Evolutionary conservation across 169 alveolate genomes (phyloP), one percentile per base, ranked within the genome.

Genomic region (Plasmodium gonderi): DNA sequence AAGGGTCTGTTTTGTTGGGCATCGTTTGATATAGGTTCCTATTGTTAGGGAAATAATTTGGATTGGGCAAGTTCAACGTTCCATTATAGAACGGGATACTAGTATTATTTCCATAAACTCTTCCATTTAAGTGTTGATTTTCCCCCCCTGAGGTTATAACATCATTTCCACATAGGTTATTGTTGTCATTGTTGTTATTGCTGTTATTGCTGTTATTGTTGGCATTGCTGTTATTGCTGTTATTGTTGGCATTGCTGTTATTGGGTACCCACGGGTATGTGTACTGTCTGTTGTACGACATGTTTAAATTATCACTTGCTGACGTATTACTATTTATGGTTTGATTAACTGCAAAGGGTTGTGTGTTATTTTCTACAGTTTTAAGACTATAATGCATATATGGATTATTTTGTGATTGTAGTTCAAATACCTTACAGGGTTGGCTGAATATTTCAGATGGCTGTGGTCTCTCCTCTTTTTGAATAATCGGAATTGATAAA

Each of bases 401-500:
- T 6, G 92, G 72, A 60, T 23, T 29, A 23, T 60, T 29, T 12
- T 60, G 72, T 1, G 72, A 36, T 12, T 12, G 72, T 12, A 20
- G 40, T 60, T 60, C 72, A 60, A 60, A 60, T 36, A 5, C 36
- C 26, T 60, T 60, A 60, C 36, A 8, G 40, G 17, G 72, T 60
- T 20, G 78, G n/a, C 17, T 64, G 67, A 26, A 8, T n/a, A 36
- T 7, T 11, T 14, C 23, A 38, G 11, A 33, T 12, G 31, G 29
- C 26, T 29, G 44, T 14, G 20, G 1, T 54, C n/a, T 82, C 2
- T 69, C 81, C 7, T 80, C 91, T 69, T 82, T 82, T 44, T 67
- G 64, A n/a, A 81, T 81, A 44, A 81, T 68, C 17, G 91, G 91
- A 67, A 67, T 81, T 7, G 80, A 14, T 42, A 81, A 26, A n/a